Base-by-base conservation (phyloP, 345 rosid genomes). In the Salix dunnii region DNA sequence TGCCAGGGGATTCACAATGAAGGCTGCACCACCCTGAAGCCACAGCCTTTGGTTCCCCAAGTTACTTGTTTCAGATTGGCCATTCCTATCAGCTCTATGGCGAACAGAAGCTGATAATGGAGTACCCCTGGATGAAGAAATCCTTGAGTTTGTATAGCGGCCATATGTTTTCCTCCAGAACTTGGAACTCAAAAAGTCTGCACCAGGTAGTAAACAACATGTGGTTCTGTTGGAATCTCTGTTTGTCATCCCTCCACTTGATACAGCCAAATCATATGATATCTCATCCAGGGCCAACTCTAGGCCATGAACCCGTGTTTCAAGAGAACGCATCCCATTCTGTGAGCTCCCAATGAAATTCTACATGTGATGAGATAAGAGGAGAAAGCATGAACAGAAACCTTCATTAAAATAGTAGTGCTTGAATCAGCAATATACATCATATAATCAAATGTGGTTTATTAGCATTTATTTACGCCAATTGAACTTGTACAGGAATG, bases 201-300 rank as follows among this genome's bases (percentile, higher is more conserved):
- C 89, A 81, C 82, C 82, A 40, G 97, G 98, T 38, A 96, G 82
- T 58, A 90, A 78, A 82, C 97, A 96, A 79, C 99, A 96, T 38
- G 85, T 81, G 72, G 84, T 85, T 82, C 90, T 81, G 7, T 71
- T 66, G 70, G 90, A 83, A 71, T 79, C 75, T 3, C 77, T 77
- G 21, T 80, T 82, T 48, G 88, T 81, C 96, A 93, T 90, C 89
- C 94, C 89, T 80, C 97, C 94, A 71, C 79, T 87, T 53, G 93
- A 82, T 55, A 88, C 91, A 16, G 94, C 94, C 76, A 93, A 83
- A 87, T 96, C 97, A 78, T 91, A 91, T 7, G 99, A 93, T 75
- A 96, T 93, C 81, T 90, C 99, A 84, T 96, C 99, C 78, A 96
- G 78, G 17, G 98, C 93, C 82, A 92, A 68, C 80, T 96, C 99